phyloP scores from a whole-genome alignment of 306 rosid genomes.

The Dalbergia oliveri region DNA sequence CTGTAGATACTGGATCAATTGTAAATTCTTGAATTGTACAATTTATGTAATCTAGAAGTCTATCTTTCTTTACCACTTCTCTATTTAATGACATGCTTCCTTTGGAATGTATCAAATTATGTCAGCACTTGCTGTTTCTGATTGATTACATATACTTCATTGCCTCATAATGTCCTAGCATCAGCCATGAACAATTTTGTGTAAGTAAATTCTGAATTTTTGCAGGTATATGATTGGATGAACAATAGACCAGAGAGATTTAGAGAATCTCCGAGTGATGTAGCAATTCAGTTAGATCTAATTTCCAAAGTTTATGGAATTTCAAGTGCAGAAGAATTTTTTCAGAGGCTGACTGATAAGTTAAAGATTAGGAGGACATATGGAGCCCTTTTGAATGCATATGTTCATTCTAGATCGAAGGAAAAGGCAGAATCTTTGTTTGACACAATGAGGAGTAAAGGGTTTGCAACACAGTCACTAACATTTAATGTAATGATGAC shows the following conservation, averaged over 20 bases:
- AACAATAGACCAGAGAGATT: constrained; percentile 84
- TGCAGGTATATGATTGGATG: constrained; percentile 96
- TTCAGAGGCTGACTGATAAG: constrained; percentile 61
- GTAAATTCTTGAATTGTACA: background rate
- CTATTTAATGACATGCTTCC: background rate
- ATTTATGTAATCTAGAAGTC: constrained; percentile 4
- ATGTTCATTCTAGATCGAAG: constrained; percentile 63
- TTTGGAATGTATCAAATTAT: constrained; percentile 18
- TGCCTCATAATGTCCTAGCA: constrained; percentile 22
- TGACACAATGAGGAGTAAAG: constrained; percentile 78
- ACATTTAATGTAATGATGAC: constrained; percentile 98
- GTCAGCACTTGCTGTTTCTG: background rate
- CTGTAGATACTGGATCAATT: background rate
- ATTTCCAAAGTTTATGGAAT: constrained; percentile 81
- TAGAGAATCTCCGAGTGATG: constrained; percentile 77
- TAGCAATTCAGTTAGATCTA: constrained; percentile 90
- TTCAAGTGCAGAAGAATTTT: constrained; percentile 79
- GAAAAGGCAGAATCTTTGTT: constrained; percentile 86
- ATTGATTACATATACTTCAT: constrained; percentile 17
- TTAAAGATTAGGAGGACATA: constrained; percentile 76
- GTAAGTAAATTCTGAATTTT: constrained; percentile 23
- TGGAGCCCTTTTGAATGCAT: constrained; percentile 90
- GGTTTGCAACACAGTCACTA: constrained; percentile 69
- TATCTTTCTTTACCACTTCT: background rate
- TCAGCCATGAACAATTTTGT: constrained; percentile 17